Evolutionary conservation across 768 basidiomycete genomes (phyloP).

Genomic region (Tubosaeta brunneosetosa): DNA sequence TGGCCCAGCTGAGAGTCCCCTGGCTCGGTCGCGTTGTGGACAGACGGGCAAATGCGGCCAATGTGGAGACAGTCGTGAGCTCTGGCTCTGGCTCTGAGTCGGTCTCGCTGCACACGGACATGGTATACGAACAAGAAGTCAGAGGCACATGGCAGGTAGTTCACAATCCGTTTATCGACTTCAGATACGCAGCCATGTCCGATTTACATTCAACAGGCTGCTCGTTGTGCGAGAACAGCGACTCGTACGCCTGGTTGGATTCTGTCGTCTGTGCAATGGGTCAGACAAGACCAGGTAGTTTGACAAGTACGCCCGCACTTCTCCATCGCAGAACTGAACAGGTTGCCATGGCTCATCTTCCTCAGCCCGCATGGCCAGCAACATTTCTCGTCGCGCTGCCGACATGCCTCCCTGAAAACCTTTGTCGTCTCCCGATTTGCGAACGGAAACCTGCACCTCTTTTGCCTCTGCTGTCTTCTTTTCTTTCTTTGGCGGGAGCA

Average conservation of each 20-base stretch:
- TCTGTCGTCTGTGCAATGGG: constrained; percentile 47
- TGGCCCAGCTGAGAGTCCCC: constrained; percentile 21
- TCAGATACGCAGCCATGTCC: constrained; percentile 53
- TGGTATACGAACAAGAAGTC: constrained; percentile 7
- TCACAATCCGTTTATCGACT: constrained; percentile 50
- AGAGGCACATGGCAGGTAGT: constrained; percentile 1
- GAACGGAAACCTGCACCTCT: constrained; percentile 74
- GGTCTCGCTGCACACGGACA: constrained; percentile 44
- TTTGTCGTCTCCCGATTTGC: constrained; percentile 62
- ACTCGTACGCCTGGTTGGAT: constrained; percentile 53
- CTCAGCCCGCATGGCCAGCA: constrained; percentile 65
- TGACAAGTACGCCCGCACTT: constrained; percentile 40
- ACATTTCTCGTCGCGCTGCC: constrained; percentile 68
- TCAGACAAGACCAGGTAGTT: constrained; percentile 6
- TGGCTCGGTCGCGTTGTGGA: constrained; percentile 9
- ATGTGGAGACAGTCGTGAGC: constrained; percentile 8
- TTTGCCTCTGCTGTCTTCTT: constrained; percentile 56
- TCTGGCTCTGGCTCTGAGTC: constrained; percentile 52
- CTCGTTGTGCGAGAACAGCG: constrained; percentile 56
- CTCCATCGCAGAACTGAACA: constrained; percentile 59
- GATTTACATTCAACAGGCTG: constrained; percentile 50
- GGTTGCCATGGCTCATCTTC: constrained; percentile 76
- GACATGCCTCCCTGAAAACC: constrained; percentile 64
- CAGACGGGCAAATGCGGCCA: constrained; percentile 17
- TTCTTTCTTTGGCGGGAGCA: constrained; percentile 53